Percentiles rank a stretch among this genome's conserved stretches.
phyloP scores from a whole-genome alignment of 2,329 filamentous ascomycete species.

The Cytospora piceicola region DNA sequence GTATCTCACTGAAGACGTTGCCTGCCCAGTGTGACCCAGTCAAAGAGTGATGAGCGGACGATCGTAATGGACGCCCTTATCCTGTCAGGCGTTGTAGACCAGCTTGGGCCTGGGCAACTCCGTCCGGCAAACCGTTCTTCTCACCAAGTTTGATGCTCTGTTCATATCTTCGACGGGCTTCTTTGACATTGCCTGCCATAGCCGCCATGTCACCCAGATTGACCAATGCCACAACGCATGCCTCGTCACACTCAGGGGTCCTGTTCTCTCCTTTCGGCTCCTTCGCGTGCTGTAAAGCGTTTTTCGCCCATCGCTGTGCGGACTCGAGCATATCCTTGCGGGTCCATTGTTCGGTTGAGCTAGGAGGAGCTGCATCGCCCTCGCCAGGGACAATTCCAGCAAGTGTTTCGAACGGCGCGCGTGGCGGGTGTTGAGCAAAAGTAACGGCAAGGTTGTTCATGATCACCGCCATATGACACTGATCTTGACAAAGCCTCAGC shows the following conservation, averaged over 20 bases:
- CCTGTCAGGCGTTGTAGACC: slow-evolving; percentile 44
- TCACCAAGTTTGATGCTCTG: slow-evolving; percentile 68
- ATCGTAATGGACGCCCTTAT: background rate
- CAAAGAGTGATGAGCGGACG: background rate
- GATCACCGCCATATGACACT: slow-evolving; percentile 79
- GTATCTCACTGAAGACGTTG: background rate
- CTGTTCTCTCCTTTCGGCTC: slow-evolving; percentile 68
- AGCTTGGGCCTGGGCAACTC: slow-evolving; percentile 55
- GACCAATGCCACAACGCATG: slow-evolving; percentile 81
- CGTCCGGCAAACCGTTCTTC: slow-evolving; percentile 56
- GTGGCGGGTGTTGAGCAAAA: slow-evolving; percentile 68
- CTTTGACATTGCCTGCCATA: slow-evolving; percentile 66
- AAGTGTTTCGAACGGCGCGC: slow-evolving; percentile 40
- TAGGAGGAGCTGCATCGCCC: slow-evolving; percentile 21
- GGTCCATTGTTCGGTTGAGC: slow-evolving; percentile 44
- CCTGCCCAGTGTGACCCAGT: background rate
- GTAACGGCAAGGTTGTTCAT: slow-evolving; percentile 84
- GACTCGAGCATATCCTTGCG: slow-evolving; percentile 67
- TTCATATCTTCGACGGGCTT: slow-evolving; percentile 70
- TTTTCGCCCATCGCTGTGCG: slow-evolving; percentile 77
- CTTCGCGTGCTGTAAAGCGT: slow-evolving; percentile 70
- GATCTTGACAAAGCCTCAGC: slow-evolving; percentile 65
- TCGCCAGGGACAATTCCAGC: slow-evolving; percentile 30
- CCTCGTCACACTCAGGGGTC: slow-evolving; percentile 79
- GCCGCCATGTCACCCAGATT: slow-evolving; percentile 85